phyloP scores from a whole-genome alignment of 768 basidiomycete genomes.

The Rhizopogon rudus region DNA sequence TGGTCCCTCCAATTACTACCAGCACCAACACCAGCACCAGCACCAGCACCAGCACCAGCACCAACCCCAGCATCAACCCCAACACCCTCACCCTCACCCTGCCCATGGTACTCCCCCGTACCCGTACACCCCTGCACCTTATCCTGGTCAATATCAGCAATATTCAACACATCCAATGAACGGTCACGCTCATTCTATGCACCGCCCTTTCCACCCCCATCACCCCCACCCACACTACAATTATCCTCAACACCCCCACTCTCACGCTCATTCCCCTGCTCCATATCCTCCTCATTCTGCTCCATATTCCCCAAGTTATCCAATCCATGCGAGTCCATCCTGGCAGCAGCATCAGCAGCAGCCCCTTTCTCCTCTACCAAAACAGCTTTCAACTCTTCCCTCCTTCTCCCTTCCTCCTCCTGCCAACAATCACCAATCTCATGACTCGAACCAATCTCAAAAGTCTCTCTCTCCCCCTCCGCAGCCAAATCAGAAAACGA shows the following conservation, averaged over 20 bases:
- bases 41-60: slow-evolving; percentile 10
- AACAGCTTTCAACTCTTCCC: slow-evolving; percentile 53
- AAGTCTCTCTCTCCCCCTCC: too few relatives aligned
- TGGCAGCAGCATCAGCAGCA: slow-evolving; percentile 38
- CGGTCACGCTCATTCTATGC: slow-evolving; percentile 29
- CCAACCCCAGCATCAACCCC: too few relatives aligned
- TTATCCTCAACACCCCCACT: slow-evolving; percentile 25
- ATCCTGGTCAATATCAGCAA: slow-evolving; percentile 28
- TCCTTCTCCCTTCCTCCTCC: slow-evolving; percentile 12
- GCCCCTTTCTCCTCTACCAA: slow-evolving; percentile 54
- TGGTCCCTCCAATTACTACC: slow-evolving; percentile 22
- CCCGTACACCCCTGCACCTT: slow-evolving; percentile 16
- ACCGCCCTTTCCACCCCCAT: slow-evolving; percentile 29
- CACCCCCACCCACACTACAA: slow-evolving; percentile 27
- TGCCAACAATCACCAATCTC: neutral
- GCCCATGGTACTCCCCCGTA: neutral
- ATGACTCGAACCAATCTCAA: too few relatives aligned
- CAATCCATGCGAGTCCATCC: slow-evolving; percentile 24
- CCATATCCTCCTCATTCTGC: slow-evolving; percentile 25
- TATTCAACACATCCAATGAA: slow-evolving; percentile 37
- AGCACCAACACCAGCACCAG: slow-evolving; percentile 14
- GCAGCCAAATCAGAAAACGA: slow-evolving; percentile 4
- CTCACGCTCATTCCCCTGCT: slow-evolving; percentile 24
- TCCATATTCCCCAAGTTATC: slow-evolving; percentile 27
- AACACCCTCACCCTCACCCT: slow-evolving; percentile 24